Percentiles rank a stretch among this genome's conserved stretches.
Conservation (phyloP, 495 filamentous ascomycete species). For the Copromyces sp. region DNA sequence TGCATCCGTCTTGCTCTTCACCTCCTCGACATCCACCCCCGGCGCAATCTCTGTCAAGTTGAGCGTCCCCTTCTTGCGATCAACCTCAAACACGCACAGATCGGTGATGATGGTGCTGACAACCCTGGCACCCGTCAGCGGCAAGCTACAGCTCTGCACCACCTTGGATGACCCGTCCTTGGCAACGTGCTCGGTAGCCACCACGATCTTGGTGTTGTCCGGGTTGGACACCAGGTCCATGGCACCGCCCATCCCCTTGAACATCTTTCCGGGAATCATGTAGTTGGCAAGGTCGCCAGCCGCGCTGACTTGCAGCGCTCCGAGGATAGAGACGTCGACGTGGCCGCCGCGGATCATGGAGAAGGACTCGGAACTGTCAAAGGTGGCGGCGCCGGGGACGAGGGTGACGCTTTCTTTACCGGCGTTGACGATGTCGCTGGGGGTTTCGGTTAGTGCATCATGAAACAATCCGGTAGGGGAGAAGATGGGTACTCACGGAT, state of each 20-base stretch:
- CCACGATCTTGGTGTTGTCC: constrained; percentile 49
- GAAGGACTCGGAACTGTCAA: constrained; percentile 51
- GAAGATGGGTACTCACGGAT: constrained; percentile 27
- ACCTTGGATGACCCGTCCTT: constrained; percentile 52
- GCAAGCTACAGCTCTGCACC: constrained; percentile 45
- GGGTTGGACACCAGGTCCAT: constrained; percentile 55
- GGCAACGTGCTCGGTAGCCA: constrained; percentile 51
- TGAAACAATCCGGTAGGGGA: not conserved
- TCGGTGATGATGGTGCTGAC: constrained; percentile 51
- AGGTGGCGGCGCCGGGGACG: constrained; percentile 43
- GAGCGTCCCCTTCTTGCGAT: constrained; percentile 38
- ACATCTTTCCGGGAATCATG: constrained; percentile 53
- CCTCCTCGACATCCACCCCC: constrained; percentile 42
- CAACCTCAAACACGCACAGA: constrained; percentile 48
- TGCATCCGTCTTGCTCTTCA: constrained; percentile 45
- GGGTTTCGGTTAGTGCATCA: not conserved
- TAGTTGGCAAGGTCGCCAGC: constrained; percentile 52
- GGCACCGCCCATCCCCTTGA: constrained; percentile 56
- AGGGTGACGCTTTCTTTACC: constrained; percentile 54
- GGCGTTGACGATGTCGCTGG: constrained; percentile 47
- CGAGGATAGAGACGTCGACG: constrained; percentile 51
- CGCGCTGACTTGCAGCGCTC: constrained; percentile 49
- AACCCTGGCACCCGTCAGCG: constrained; percentile 43
- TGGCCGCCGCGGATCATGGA: constrained; percentile 53
- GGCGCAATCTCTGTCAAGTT: constrained; percentile 47